phyloP scores from a whole-genome alignment of 78 protist genomes.

The Polysphondylium violaceum region DNA sequence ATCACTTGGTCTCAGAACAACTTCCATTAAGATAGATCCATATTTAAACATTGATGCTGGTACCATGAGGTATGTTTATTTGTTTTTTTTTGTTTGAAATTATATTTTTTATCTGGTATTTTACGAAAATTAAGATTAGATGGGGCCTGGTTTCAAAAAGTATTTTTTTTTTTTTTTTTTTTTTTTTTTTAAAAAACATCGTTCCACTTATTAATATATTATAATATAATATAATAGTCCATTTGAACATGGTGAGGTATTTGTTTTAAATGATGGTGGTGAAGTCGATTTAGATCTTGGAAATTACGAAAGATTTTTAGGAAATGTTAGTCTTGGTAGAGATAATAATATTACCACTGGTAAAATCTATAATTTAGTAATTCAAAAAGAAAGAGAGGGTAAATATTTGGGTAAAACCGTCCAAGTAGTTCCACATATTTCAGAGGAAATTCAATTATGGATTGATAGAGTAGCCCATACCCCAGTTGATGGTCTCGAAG shows the following conservation, averaged over 20 bases:
- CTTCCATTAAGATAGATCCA: slow-evolving; percentile 93
- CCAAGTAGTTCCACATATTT: slow-evolving; percentile 98
- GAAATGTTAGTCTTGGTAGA: slow-evolving; percentile 81
- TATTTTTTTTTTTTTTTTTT: neutral
- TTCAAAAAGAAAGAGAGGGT: slow-evolving; percentile 96
- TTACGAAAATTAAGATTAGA: neutral
- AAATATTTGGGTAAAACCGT: slow-evolving; percentile 99
- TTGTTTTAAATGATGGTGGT: slow-evolving; percentile 94
- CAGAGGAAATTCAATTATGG: slow-evolving; percentile 95
- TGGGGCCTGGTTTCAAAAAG: too few species aligned
- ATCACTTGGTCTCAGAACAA: slow-evolving; percentile 83
- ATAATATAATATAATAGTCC: slow-evolving; percentile 63
- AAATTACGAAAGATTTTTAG: slow-evolving; percentile 98
- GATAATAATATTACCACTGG: slow-evolving; percentile 99
- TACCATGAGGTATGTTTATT: slow-evolving; percentile 78
- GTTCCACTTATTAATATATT: neutral
- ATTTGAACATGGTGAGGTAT: slow-evolving; percentile 94
- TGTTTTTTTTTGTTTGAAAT: neutral
- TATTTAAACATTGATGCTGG: slow-evolving; percentile 94
- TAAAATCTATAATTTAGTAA: slow-evolving; percentile 93
- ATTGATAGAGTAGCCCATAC: slow-evolving; percentile 93
- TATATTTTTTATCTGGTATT: neutral
- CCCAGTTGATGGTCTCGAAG: slow-evolving; percentile 88
- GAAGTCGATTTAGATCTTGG: slow-evolving; percentile 98
- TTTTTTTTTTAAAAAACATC: neutral